phyloP scores from a whole-genome alignment of 2,329 filamentous ascomycete species.

The Alternaria novae-zelandiae region DNA sequence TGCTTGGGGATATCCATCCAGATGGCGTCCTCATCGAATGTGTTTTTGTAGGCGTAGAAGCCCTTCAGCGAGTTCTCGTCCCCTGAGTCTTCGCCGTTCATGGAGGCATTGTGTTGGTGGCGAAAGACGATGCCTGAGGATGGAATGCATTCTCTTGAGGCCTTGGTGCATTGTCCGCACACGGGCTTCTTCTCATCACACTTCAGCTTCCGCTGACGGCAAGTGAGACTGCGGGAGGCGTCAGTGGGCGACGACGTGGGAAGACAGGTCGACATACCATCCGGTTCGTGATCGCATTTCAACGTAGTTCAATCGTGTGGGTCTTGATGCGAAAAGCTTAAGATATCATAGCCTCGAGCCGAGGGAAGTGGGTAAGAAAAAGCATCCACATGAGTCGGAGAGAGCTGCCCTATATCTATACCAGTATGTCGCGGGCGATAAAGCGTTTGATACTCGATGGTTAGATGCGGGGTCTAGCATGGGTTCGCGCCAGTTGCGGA shows the following conservation, averaged over 20 bases:
- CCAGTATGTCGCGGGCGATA: conserved; percentile 31
- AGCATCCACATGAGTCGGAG: conserved; percentile 32
- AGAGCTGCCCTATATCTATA: conserved; percentile 40
- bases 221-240: conserved; percentile 52
- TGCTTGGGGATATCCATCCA: conserved; percentile 69
- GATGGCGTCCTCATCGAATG: conserved; percentile 65
- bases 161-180: conserved; percentile 67
- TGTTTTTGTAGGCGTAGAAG: conserved; percentile 72
- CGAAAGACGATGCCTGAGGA: conserved; percentile 70
- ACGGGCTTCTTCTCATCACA: conserved; percentile 68
- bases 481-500: conserved; percentile 42
- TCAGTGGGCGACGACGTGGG: conserved; percentile 11
- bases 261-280: conserved; percentile 38
- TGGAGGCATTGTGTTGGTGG: conserved; percentile 73
- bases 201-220: conserved; percentile 68
- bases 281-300: conserved; percentile 50
- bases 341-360: conserved; percentile 22
- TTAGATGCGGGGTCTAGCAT: conserved; percentile 45
- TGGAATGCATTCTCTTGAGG: conserved; percentile 64
- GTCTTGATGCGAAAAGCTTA: conserved; percentile 17
- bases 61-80: conserved; percentile 60
- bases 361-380: conserved; percentile 32
- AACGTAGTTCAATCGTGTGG: conserved; percentile 18
- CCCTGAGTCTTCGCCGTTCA: conserved; percentile 61
- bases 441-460: conserved; percentile 28